Evolutionary conservation across 2,329 filamentous ascomycete genomes (phyloP).

Genomic region (Pseudogymnoascus sp.): DNA sequence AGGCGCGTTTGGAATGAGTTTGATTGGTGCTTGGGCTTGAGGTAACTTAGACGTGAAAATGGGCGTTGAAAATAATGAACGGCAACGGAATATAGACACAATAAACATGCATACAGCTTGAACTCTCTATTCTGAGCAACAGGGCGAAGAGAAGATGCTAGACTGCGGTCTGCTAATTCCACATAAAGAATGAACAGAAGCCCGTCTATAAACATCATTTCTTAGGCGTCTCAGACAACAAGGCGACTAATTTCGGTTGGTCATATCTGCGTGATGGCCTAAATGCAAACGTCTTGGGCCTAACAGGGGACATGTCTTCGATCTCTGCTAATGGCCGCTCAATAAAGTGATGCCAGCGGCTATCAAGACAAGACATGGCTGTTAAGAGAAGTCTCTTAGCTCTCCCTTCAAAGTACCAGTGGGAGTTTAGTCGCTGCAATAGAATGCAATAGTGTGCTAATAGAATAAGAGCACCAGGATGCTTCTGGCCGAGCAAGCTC

Average conservation of each 20-base stretch:
- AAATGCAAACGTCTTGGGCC: background rate
- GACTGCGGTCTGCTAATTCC: no score
- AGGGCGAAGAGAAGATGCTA: no score
- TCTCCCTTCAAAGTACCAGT: constrained; percentile 19
- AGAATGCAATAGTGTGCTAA: constrained; percentile 22
- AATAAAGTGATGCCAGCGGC: constrained; percentile 12
- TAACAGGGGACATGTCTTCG: background rate
- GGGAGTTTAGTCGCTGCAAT: constrained; percentile 15
- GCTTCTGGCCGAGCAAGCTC: constrained; percentile 13
- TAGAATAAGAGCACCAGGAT: constrained; percentile 18
- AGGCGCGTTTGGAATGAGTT: constrained; percentile 55
- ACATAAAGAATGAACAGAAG: no score
- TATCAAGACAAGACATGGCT: constrained; percentile 11
- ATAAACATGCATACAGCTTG: background rate
- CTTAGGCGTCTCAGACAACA: no score
- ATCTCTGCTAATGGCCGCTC: constrained; percentile 12
- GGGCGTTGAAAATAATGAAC: background rate
- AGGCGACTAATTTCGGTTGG: no score
- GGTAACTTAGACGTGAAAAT: background rate
- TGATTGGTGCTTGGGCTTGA: constrained; percentile 59
- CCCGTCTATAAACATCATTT: no score
- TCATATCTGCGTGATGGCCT: background rate
- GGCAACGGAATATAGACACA: background rate
- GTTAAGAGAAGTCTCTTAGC: constrained; percentile 11
- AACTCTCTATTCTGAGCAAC: no score